Evolutionary conservation across 2,329 filamentous ascomycete genomes (phyloP), one percentile per base, ranked within the genome.

Genomic region (Aspergillus sp.): DNA sequence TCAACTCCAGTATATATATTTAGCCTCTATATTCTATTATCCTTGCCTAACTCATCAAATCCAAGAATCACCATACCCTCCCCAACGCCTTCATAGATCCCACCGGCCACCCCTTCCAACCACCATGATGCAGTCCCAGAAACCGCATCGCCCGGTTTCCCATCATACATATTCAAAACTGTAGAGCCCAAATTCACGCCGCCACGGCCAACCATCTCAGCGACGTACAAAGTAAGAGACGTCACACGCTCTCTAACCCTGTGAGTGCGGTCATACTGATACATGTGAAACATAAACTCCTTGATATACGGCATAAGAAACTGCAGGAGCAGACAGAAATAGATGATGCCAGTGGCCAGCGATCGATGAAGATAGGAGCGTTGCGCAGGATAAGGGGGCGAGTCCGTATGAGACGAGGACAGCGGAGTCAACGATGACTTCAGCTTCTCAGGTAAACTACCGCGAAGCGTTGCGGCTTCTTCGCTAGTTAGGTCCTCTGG

Each of bases 231-330:
- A 6, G 84, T 75, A 21, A 77, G 76, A 7, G 78, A 77, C 17
- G 88, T 70, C 1, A 88, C 61, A 23, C 82, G 81, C 66, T 87
- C 82, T 0, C 82, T 86, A 59, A 92, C 78, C 61, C 83, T 84
- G 72, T 91, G 84, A 63, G 85, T 81, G 15, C 86, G 82, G 69
- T 92, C 89, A 61, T 87, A 87, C 49, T 81, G 64, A 61, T 86
- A 87, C 15, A 82, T 77, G 15, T 81, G 73, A 15, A 78, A 77
- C 14, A 87, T 63, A 12, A 88, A 70, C 4, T 81, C 65, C 61
- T 84, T 80, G 33, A 87, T 66, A 65, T 88, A 88, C 1, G 88
- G 87, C 11, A 88, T 70, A 15, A 89, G 60, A 48, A 89, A 79
- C 53, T 87, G 84, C 25, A 85, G 56, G 7, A 87, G 63, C 5